Percentiles rank a stretch among this genome's conserved stretches.
These are phyloP conservation scores for Aureobasidium musti DNA, from an alignment of 2,329 filamentous ascomycete species.

Conservation along the genomic window DNA sequence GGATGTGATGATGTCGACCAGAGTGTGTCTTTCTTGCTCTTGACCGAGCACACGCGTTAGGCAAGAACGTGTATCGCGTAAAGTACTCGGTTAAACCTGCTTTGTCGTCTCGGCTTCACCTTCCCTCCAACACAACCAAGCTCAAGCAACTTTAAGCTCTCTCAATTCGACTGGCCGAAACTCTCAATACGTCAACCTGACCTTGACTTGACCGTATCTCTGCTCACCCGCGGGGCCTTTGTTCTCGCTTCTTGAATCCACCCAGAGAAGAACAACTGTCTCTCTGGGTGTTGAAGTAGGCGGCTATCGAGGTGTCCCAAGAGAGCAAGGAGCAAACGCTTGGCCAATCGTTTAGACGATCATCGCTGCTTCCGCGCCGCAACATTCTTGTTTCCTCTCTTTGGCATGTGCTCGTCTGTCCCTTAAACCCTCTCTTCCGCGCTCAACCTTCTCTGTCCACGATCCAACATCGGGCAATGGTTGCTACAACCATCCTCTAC, in stretches of 20 bases:
- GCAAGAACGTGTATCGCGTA: neutral
- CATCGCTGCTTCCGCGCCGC: conserved; percentile 14
- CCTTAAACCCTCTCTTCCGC: conserved; percentile 4
- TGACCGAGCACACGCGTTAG: conserved; percentile 2
- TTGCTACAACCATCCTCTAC: neutral
- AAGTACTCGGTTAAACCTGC: neutral
- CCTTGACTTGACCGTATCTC: neutral
- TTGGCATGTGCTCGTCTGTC: conserved; percentile 1
- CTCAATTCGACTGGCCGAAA: neutral
- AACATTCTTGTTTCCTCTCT: conserved; percentile 10
- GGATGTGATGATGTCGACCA: conserved; percentile 4
- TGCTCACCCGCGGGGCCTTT: neutral
- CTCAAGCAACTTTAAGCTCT: neutral
- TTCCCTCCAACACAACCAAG: neutral
- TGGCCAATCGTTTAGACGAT: conserved; percentile 4
- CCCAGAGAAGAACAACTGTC: too few species aligned
- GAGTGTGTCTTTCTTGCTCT: neutral
- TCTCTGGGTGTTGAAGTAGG: neutral
- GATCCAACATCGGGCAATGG: conserved; percentile 7
- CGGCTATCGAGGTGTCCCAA: neutral
- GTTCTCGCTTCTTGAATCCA: neutral
- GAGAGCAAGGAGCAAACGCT: conserved; percentile 2
- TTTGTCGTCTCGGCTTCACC: neutral
- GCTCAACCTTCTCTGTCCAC: neutral
- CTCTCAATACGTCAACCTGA: neutral